phyloP scores from a whole-genome alignment of 2,329 filamentous ascomycete species.

The Fusarium lyarnte region DNA sequence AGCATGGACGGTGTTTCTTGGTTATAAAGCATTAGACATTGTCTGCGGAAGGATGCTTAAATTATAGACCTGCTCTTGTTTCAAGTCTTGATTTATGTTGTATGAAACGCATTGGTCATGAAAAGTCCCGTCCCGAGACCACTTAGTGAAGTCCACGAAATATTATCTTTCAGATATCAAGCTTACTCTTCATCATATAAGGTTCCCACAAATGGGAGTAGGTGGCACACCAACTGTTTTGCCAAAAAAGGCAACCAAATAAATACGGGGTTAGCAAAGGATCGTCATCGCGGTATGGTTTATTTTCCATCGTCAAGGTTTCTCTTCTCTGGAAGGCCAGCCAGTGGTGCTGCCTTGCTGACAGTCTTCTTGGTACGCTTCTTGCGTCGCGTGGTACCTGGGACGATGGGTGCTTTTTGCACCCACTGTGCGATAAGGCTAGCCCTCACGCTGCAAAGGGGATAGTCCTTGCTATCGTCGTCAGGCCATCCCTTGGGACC shows the following conservation, averaged over 20 bases:
- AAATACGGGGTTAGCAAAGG: background rate
- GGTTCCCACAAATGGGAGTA: background rate
- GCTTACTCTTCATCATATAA: background rate
- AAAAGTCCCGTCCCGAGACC: background rate
- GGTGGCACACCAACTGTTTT: background rate
- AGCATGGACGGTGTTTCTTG: conserved; percentile 27
- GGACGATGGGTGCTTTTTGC: conserved; percentile 61
- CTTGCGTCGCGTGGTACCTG: conserved; percentile 52
- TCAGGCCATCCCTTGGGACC: conserved; percentile 66
- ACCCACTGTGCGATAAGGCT: conserved; percentile 77
- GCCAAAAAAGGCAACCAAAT: background rate
- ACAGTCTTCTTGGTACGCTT: conserved; percentile 44
- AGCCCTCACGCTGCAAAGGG: conserved; percentile 75
- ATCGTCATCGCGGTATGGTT: background rate
- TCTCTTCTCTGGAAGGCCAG: conserved; percentile 17
- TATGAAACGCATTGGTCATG: background rate
- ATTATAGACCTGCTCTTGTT: conserved; percentile 14
- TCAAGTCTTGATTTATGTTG: conserved; percentile 5
- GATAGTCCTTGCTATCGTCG: conserved; percentile 74
- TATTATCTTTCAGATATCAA: background rate
- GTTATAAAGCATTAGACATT: conserved; percentile 30
- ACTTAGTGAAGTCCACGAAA: background rate
- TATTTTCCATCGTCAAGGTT: conserved; percentile 4
- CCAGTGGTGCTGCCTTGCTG: conserved; percentile 8
- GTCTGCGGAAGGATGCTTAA: conserved; percentile 12